Evolutionary conservation across 345 rosid genomes (phyloP).

Genomic region (Hibiscus syriacus): DNA sequence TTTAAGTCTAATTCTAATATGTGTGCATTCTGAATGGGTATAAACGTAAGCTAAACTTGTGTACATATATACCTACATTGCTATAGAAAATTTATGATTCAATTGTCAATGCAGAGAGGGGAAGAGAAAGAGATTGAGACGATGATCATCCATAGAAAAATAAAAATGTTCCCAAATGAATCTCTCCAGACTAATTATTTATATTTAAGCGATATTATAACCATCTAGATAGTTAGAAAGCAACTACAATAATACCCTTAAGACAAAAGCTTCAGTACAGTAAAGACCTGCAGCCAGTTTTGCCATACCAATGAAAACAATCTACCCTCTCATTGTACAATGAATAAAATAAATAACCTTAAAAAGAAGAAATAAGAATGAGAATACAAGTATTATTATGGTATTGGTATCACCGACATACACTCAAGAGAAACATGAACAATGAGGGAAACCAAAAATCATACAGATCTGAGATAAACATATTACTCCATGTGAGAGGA

Average conservation of each 20-base stretch:
- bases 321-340: neutral
- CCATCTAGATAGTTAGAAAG: neutral
- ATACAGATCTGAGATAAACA: neutral
- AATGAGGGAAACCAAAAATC: neutral
- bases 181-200: neutral
- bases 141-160: neutral
- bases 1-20: neutral
- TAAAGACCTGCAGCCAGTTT: neutral
- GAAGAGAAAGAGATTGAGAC: neutral
- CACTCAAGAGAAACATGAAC: neutral
- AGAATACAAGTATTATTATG: neutral
- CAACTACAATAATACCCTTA: neutral
- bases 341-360: neutral
- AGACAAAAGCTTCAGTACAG: neutral
- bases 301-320: neutral
- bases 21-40: neutral
- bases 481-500: neutral
- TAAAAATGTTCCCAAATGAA: neutral
- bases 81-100: neutral
- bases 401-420: neutral
- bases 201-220: neutral
- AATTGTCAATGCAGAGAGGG: neutral
- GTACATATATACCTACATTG: neutral
- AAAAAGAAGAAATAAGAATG: neutral
- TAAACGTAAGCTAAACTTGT: neutral